A percentile compares a stretch with the other conserved stretches of the same genome.
Conservation (phyloP, 2,329 filamentous ascomycete species). For the Penicillium sp. region DNA sequence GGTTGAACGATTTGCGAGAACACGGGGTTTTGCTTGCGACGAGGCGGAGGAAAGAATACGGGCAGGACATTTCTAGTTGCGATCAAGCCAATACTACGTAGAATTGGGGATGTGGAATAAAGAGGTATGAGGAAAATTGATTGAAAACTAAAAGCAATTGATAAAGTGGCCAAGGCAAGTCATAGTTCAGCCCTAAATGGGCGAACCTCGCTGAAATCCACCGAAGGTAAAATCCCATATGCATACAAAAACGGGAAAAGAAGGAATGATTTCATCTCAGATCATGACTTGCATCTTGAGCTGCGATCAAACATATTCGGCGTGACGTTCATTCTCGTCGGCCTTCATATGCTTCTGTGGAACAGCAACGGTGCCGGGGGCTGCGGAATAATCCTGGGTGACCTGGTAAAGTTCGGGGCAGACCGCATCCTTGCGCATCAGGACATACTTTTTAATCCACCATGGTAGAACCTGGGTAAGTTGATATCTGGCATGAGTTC, state of each 20-base stretch:
- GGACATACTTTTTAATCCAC: slow-evolving; percentile 58
- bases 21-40: slow-evolving; percentile 5
- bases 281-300: background rate
- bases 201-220: background rate
- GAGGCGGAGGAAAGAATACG: slow-evolving; percentile 11
- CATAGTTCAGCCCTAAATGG: slow-evolving; percentile 1
- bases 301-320: background rate
- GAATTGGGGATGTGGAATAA: background rate
- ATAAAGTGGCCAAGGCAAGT: background rate
- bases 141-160: background rate
- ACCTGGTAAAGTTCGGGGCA: slow-evolving; percentile 50
- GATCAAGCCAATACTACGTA: background rate
- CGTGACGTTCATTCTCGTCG: background rate
- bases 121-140: background rate
- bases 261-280: background rate
- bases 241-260: background rate
- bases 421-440: slow-evolving; percentile 48
- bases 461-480: slow-evolving; percentile 54
- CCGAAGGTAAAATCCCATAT: background rate
- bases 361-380: no score
- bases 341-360: background rate
- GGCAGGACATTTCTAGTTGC: slow-evolving; percentile 6
- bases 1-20: slow-evolving; percentile 27
- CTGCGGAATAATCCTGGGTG: background rate
- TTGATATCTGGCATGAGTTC: slow-evolving; percentile 55